These are phyloP conservation scores for Chytriomyces confervae DNA, from an alignment of 192 early-diverging fungal genomes.

Conservation along the genomic window DNA sequence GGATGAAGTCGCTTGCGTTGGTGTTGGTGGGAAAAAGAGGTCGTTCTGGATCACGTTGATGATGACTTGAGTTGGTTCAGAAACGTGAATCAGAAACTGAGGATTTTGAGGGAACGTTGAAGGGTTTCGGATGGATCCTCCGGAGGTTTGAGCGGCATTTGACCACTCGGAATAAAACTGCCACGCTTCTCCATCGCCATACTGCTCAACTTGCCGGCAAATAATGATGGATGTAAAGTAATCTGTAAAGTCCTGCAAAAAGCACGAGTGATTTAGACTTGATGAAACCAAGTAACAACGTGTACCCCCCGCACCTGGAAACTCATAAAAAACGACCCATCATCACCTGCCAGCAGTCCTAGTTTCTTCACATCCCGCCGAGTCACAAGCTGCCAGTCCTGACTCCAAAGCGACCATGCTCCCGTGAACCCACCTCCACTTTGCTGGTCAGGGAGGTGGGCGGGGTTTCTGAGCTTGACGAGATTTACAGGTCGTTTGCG, in stretches of 20 bases:
- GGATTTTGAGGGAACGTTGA: conserved; percentile 51
- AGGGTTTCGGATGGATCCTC: conserved; percentile 50
- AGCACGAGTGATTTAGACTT: conserved; percentile 21
- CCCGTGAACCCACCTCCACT: conserved; percentile 40
- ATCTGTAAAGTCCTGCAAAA: conserved; percentile 47
- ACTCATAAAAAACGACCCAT: conserved; percentile 58
- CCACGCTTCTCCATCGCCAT: conserved; percentile 28
- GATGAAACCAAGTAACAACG: not conserved
- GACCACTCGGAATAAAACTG: conserved; percentile 54
- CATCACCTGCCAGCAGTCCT: conserved; percentile 31
- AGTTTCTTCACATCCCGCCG: conserved; percentile 45
- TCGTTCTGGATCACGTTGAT: conserved; percentile 54
- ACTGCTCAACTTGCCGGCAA: conserved; percentile 47
- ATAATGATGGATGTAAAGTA: conserved; percentile 50
- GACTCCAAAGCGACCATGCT: conserved; percentile 46
- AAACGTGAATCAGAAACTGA: conserved; percentile 42
- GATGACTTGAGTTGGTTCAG: conserved; percentile 32
- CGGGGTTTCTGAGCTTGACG: conserved; percentile 54
- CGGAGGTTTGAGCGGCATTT: conserved; percentile 37
- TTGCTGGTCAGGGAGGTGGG: not conserved
- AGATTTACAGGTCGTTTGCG: conserved; percentile 33
- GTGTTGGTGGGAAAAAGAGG: not conserved
- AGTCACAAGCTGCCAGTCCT: conserved; percentile 46
- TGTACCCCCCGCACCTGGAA: conserved; percentile 41
- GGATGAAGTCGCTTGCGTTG: not conserved